phyloP scores from a whole-genome alignment of 306 rosid species.

The Castanea sativa region DNA sequence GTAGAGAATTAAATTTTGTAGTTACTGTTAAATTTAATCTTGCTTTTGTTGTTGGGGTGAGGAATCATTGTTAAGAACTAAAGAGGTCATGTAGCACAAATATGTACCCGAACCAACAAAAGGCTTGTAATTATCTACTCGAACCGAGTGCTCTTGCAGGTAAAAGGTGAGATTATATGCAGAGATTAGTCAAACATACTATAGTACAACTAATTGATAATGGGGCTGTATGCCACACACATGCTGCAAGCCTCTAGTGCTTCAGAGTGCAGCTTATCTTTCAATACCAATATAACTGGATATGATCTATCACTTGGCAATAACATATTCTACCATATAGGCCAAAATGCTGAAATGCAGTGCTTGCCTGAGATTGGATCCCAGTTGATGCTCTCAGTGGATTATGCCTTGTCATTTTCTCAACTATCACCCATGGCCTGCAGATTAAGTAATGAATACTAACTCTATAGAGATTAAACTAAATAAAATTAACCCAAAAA shows the following conservation, averaged over 20 bases:
- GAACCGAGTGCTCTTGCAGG: not conserved
- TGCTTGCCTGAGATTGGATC: slow-evolving; percentile 50
- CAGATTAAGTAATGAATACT: slow-evolving; percentile 18
- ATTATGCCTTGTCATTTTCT: slow-evolving; percentile 30
- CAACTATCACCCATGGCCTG: slow-evolving; percentile 83
- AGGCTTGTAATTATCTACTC: not conserved
- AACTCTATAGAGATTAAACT: slow-evolving; percentile 4
- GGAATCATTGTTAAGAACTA: not conserved
- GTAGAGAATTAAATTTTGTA: not conserved
- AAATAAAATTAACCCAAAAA: slow-evolving; percentile 1
- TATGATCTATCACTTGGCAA: slow-evolving; percentile 9
- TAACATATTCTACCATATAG: slow-evolving; percentile 7
- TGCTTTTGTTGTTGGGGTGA: not conserved
- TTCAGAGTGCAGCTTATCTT: not conserved
- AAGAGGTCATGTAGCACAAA: not conserved
- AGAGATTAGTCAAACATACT: not conserved
- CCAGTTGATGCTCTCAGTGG: slow-evolving; percentile 39
- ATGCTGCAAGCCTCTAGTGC: not conserved
- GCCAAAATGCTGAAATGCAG: not conserved
- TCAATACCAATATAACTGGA: not conserved
- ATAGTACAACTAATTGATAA: not conserved
- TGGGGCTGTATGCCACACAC: not conserved
- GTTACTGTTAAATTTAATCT: not conserved
- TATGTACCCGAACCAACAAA: not conserved
- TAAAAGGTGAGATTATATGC: not conserved